Conservation (phyloP, 129 eudicot genomes). For the Centrapalus pauciflorus region DNA sequence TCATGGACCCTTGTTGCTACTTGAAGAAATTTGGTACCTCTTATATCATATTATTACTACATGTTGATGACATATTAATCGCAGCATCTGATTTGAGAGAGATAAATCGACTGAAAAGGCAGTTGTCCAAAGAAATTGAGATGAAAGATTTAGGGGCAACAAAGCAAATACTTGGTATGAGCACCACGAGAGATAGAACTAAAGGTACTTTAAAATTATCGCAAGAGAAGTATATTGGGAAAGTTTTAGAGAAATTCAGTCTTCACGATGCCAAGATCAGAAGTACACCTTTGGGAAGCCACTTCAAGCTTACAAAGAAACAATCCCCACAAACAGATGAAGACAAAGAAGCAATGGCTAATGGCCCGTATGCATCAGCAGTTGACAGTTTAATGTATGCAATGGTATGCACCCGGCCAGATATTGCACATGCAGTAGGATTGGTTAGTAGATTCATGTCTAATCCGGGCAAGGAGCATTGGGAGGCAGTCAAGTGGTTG, state of each 20-base stretch:
- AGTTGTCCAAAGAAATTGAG: not conserved
- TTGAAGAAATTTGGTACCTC: no score
- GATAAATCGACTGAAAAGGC: not conserved
- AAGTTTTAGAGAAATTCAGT: not conserved
- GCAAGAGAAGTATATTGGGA: not conserved
- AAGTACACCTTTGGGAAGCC: not conserved
- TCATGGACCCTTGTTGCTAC: no score
- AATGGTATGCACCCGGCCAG: not conserved
- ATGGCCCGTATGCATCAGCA: not conserved
- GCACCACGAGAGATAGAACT: not conserved
- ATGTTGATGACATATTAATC: constrained; percentile 10
- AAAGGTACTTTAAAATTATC: not conserved
- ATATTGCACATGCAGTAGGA: no score
- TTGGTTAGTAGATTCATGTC: no score
- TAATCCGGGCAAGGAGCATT: no score
- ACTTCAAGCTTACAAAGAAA: not conserved
- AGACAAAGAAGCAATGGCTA: not conserved
- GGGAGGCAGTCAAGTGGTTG: no score
- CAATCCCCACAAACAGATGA: not conserved
- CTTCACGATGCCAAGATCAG: not conserved
- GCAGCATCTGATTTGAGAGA: not conserved
- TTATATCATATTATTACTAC: not conserved
- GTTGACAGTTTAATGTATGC: constrained; percentile 9
- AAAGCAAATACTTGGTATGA: constrained; percentile 3
- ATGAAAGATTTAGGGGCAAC: constrained; percentile 13